These are phyloP conservation scores for Zizania palustris DNA, from an alignment of 202 grass and related monocot genomes.

Conservation along the genomic window DNA sequence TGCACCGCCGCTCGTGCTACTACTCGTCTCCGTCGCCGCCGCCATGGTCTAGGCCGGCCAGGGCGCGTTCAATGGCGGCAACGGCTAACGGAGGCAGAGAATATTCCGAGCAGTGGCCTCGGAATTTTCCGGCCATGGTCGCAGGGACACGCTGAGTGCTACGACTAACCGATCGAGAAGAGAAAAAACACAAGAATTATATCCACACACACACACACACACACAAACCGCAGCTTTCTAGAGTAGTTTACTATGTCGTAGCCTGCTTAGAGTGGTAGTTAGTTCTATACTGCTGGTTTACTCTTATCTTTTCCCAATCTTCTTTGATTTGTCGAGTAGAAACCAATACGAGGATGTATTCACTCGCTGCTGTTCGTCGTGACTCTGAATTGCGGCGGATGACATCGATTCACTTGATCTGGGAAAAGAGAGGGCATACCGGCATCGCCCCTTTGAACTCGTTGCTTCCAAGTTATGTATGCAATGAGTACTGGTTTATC, in stretches of 20 bases:
- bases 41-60: slow-evolving; percentile 18
- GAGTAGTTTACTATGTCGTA: slow-evolving; percentile 10
- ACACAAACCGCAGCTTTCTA: slow-evolving; percentile 10
- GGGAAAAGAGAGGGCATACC: background rate
- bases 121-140: background rate
- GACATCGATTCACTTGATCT: background rate
- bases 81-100: slow-evolving; percentile 24
- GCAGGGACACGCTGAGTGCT: background rate
- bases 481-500: background rate
- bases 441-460: background rate
- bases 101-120: slow-evolving; percentile 6
- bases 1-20: background rate
- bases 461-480: slow-evolving; percentile 6
- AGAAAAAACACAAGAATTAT: slow-evolving; percentile 42
- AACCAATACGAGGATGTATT: slow-evolving; percentile 16
- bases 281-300: background rate
- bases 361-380: background rate
- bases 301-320: slow-evolving; percentile 12
- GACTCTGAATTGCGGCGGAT: background rate
- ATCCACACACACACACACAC: background rate
- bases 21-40: background rate
- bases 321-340: slow-evolving; percentile 38
- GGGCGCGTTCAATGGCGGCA: slow-evolving; percentile 1
- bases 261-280: slow-evolving; percentile 16
- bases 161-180: background rate